A percentile compares a stretch with the other conserved stretches of the same genome.
phyloP scores from a whole-genome alignment of 2,329 filamentous ascomycete genomes.

The Parafenestella ontariensis region DNA sequence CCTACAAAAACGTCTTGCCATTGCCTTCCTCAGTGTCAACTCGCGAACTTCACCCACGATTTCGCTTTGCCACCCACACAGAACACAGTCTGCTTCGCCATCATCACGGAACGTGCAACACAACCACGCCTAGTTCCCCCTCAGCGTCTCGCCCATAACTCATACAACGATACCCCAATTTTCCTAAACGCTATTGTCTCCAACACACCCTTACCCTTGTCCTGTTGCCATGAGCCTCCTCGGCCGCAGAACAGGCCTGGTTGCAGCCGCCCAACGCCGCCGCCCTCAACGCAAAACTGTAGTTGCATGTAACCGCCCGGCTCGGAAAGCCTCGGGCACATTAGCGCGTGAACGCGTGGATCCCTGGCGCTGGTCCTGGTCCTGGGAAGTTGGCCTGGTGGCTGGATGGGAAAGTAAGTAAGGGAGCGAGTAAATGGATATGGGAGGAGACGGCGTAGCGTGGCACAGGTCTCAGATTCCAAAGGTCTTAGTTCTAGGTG shows the following conservation, averaged over 20 bases:
- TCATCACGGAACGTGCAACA: no score
- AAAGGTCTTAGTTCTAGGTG: no score
- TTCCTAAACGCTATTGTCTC: not conserved
- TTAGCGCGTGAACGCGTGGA: constrained; percentile 5
- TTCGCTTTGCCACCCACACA: no score
- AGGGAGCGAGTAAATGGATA: not conserved
- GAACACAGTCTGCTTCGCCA: no score
- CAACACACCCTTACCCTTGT: not conserved
- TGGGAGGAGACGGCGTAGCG: no score
- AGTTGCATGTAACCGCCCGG: constrained; percentile 2
- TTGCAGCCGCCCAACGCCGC: not conserved
- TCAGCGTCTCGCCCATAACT: constrained; percentile 9
- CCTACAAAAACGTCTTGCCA: not conserved
- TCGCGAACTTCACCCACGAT: no score
- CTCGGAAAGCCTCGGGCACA: not conserved
- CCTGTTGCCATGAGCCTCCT: no score
- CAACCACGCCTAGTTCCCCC: no score
- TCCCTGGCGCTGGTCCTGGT: not conserved
- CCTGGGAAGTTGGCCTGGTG: not conserved
- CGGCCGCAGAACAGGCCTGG: not conserved
- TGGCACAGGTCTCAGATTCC: no score
- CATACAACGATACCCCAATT: not conserved
- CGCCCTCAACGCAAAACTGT: no score
- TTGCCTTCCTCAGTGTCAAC: no score
- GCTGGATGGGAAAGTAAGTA: not conserved